Evolutionary conservation across 2,329 filamentous ascomycete species (phyloP), one percentile per base, ranked within the genome.

Genomic region (Phialophora tarda): DNA sequence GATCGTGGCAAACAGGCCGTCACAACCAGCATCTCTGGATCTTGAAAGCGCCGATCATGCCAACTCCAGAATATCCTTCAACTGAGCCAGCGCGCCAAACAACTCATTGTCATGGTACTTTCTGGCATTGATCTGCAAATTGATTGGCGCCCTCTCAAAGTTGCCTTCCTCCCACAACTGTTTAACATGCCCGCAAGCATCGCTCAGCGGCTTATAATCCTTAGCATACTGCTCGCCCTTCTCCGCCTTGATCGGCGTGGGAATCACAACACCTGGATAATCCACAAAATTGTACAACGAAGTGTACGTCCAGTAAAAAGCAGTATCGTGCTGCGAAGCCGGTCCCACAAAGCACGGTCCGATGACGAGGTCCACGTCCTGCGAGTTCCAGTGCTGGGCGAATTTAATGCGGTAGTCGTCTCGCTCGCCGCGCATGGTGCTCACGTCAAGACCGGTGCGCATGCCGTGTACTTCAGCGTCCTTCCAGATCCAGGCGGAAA

Each of bases 251-350:
- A 66, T 63, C 6, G 67, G 74, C 7, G 69, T 82, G 0, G 87
- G 87, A 2, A 89, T 67, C 0, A 75, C 76, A 0, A 85, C 87
- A 2, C 86, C 85, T 0, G 87, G 84, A 71, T 85, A 88, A 72
- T 90, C 87, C 21, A 90, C 74, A 59, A 89, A 72, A 10, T 88
- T 86, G 71, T 87, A 88, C 2, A 81, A 81, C 17, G 81, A 84
- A 0, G 87, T 89, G 71, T 91, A 91, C 1, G 83, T 83, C 87
- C 88, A 91, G 70, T 85, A 85, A 44, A 76, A 80, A 74, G 89
- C 72, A 65, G 80, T 77, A 69, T 86, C 75, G 68, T 86, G 81
- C 68, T 83, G 76, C 2, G 81, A 84, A n/a, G 85, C 85, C 2
- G 80, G 79, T 1, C 84, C 82, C 61, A 86, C 84, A 0, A 86